A percentile compares a stretch with the other conserved stretches of the same genome.
Conservation (phyloP, 2,329 filamentous ascomycete species). For the Aspergillus sp. region DNA sequence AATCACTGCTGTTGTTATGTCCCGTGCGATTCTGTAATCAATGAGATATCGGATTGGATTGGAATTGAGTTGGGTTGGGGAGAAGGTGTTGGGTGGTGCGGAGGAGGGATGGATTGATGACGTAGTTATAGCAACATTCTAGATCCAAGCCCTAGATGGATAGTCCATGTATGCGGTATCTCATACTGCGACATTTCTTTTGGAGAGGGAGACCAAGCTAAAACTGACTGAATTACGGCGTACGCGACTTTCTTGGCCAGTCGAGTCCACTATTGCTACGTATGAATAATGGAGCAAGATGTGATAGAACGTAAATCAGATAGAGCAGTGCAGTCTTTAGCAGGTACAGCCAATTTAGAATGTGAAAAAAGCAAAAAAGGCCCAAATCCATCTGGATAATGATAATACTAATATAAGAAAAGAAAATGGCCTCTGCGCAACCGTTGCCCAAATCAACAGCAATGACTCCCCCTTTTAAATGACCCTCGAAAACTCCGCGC, state of each 20-base stretch:
- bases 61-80: neutral
- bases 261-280: neutral
- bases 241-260: neutral
- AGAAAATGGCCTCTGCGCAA: neutral
- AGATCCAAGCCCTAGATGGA: neutral
- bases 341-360: neutral
- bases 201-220: neutral
- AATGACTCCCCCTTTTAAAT: constrained; percentile 14
- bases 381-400: neutral
- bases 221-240: neutral
- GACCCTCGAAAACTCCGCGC: constrained; percentile 19
- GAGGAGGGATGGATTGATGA: neutral
- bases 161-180: neutral
- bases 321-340: neutral
- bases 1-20: neutral
- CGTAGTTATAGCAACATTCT: constrained; percentile 5
- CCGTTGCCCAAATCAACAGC: constrained; percentile 4
- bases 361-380: neutral
- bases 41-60: neutral
- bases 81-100: neutral
- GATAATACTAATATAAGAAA: constrained; percentile 1
- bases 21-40: neutral
- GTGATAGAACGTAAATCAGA: neutral
- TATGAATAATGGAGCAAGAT: neutral
- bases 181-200: neutral